Base-by-base conservation (phyloP, 305 asterid genomes). In the Plantago coronopus region DNA sequence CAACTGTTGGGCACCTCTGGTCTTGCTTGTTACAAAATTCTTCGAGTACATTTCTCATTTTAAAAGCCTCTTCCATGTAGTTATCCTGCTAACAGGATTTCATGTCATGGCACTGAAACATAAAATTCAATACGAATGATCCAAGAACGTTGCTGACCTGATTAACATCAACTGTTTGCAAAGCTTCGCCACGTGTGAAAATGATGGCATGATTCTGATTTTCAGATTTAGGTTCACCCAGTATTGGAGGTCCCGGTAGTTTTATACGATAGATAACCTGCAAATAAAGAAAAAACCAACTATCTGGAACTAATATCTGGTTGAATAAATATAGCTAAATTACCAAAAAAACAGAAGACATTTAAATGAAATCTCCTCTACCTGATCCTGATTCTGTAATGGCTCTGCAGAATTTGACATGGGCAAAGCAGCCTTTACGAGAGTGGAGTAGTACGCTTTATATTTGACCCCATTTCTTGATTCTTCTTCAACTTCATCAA, bases 11-110 rank as follows among this genome's bases (percentile, higher is more conserved):
- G 73, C 77, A 76, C 67, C 97, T 82, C 78, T 87, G 87, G 38
- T 87, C 99, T 67, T 94, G 94, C 76, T 79, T 82, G 69, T 76
- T 78, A 54, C 85, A 91, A 75, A 94, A 94, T 71, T 94, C 99
- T 85, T 94, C 79, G 72, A 94, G 96, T 79, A 94, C 75, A 70
- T 94, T 94, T 76, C 99, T 85, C 99, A 94, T 88, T 81, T 94
- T 94, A 43, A 89, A 79, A 66, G 99, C 99, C 86, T 94, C 99
- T 80, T 94, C 99, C 97, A 94, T 87, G 75, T 94, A 89, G 81
- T 94, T 94, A 78, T 94, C 99, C 96, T 93, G 61, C 15, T 56
- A 29, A 60, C 17, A 11, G 54, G 65, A 63, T 44, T 46, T 65
- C 59, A 67, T 44, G 74, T 76, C 77, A 76, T 63, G 22, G 29